Evolutionary conservation across 2,329 filamentous ascomycete genomes (phyloP), one percentile per base, ranked within the genome.

Genomic region (Moelleriella libera): DNA sequence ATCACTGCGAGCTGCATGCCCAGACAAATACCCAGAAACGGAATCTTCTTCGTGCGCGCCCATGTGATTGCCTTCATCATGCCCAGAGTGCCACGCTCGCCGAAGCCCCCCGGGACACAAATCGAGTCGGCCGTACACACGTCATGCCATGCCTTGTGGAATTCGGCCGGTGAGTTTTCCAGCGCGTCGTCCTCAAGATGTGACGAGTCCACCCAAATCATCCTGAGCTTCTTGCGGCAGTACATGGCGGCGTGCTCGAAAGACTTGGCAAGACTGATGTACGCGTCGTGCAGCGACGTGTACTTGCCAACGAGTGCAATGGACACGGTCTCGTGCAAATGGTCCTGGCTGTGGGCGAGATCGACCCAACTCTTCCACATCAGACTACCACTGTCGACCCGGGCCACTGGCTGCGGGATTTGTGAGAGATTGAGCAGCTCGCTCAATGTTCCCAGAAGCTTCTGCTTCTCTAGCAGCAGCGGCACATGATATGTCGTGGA

Each of bases 281-380:
- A 97, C 5, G 86, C 83, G 63, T 97, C 90, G 47, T 88, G 81
- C 4, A 90, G 78, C 47, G 80, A 78, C 28, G 82, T 82, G 63
- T 98, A 98, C 67, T 97, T 97, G 55, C 92, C 92, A 9, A 97
- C 89, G 10, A 98, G 71, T 7, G 80, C 88, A 61, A 98, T 94
- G 41, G 76, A 75, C 49, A 97, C 82, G 40, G 40, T 41, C 40
- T 41, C 40, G 14, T 41, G 40, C 7, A 21, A 1, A 76, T 72
- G 48, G 77, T 73, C 45, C 82, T 71, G 50, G 79, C 58, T 85
- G 77, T 14, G 78, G 75, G 6, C 30, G 45, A 34, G 5, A 42
- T 14, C n/a, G 31, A 75, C 73, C 5, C 87, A 75, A 32, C 67
- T 69, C 59, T 82, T 82, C 90, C 90, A 97, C 54, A 82, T 41